Base-by-base conservation (phyloP, 345 rosid species). In the Triadica sebifera region DNA sequence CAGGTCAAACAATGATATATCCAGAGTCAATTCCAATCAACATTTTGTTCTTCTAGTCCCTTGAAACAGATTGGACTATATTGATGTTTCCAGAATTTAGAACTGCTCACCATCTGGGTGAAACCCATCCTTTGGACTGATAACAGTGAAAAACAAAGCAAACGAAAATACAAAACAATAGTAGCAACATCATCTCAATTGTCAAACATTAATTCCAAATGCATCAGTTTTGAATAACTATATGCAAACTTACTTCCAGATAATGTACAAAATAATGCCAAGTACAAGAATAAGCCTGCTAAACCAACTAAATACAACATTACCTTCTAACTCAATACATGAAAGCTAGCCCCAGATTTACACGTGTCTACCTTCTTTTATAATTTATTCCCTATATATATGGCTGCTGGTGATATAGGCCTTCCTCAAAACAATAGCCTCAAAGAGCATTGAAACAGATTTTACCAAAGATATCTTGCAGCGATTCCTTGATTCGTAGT, bases 191-290 rank as follows among this genome's bases (percentile, higher is more conserved):
- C 19, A 49, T 22, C 37, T 11, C 4, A 29, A 41, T 39, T 59
- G 17, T 45, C 71, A 67, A 75, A 52, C 65, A 70, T 19, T 3
- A 24, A 55, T 46, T 47, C 49, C 74, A 76, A 65, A 74, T 34
- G 67, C n/a, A 66, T 41, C 50, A 67, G 24, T 46, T 25, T 29
- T 13, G 37, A 74, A 43, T 25, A n/a, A 55, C 62, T 67, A 81
- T 63, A 64, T 13, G 66, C 75, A 77, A 68, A 71, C 69, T 53
- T 52, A 50, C 8, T 74, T 55, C 45, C 47, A 66, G 62, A 78
- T 75, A 70, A 81, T 86, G 83, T 85, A 88, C 92, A 87, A 85
- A 88, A 87, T 89, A 88, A 91, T 89, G 73, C 89, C 77, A 58
- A 75, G 22, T 79, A 74, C 66, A 80, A 24, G 76, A 77, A 46